These are phyloP conservation scores for Fistulifera pelliculosa DNA, from an alignment of 108 stramenopile species.

Conservation along the genomic window DNA sequence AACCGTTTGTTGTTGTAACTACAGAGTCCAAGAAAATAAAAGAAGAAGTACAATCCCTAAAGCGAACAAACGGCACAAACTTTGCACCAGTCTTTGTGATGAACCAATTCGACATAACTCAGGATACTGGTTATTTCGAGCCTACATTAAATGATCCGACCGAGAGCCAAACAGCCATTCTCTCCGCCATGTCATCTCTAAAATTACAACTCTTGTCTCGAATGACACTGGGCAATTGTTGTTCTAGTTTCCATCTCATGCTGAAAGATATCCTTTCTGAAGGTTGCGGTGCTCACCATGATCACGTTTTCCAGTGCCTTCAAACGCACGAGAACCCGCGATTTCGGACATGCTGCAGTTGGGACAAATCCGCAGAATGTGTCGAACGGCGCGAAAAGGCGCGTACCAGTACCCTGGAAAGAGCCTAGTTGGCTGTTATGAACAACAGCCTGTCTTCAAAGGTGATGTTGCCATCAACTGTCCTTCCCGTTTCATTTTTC, in stretches of 20 bases:
- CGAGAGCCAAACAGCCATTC: slow-evolving; percentile 16
- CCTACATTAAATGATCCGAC: background rate
- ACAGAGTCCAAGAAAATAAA: slow-evolving; percentile 23
- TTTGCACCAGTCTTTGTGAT: slow-evolving; percentile 22
- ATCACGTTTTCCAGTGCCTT: slow-evolving; percentile 23
- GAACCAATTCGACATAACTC: slow-evolving; percentile 23
- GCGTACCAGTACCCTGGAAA: too few relatives aligned
- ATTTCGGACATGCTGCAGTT: slow-evolving; percentile 35
- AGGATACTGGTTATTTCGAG: slow-evolving; percentile 21
- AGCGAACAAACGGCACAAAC: slow-evolving; percentile 2
- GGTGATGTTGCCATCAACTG: slow-evolving; percentile 34
- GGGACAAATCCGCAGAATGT: slow-evolving; percentile 25
- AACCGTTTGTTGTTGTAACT: slow-evolving; percentile 24
- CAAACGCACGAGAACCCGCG: slow-evolving; percentile 28
- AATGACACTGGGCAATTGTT: slow-evolving; percentile 37
- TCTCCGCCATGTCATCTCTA: slow-evolving; percentile 31
- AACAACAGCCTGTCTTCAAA: slow-evolving; percentile 66
- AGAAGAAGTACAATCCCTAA: slow-evolving; percentile 4
- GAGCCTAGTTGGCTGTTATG: slow-evolving; percentile 25
- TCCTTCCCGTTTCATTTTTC: slow-evolving; percentile 8
- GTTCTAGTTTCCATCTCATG: slow-evolving; percentile 33
- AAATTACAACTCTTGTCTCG: slow-evolving; percentile 21
- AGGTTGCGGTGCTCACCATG: slow-evolving; percentile 26
- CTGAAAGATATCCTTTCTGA: slow-evolving; percentile 31
- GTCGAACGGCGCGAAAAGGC: slow-evolving; percentile 49